Evolutionary conservation across 768 basidiomycete genomes (phyloP).

Genomic region (Kwoniella newhampshirensis): DNA sequence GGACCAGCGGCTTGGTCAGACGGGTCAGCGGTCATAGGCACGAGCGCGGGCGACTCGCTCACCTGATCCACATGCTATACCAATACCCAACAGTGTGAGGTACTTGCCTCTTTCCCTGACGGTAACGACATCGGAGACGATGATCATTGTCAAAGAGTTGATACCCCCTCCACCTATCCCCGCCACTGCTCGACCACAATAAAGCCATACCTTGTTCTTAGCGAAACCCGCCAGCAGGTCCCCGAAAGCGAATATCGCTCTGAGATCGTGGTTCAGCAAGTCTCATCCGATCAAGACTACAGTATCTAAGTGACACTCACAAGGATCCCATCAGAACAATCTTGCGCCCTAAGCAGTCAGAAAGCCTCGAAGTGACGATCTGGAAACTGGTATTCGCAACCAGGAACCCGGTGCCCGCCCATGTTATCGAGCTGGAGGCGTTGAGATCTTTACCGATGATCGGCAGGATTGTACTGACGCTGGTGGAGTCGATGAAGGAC

Average conservation of each 20-base stretch:
- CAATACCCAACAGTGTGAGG: conserved; percentile 19
- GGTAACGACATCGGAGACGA: conserved; percentile 35
- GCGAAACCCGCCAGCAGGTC: conserved; percentile 46
- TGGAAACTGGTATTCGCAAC: conserved; percentile 46
- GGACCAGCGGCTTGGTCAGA: conserved; percentile 19
- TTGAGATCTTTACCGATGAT: conserved; percentile 37
- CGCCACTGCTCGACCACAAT: conserved; percentile 25
- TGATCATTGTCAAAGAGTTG: conserved; percentile 33
- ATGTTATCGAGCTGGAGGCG: conserved; percentile 37
- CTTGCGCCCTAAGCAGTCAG: conserved; percentile 44
- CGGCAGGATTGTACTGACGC: conserved; percentile 37
- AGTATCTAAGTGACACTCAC: conserved; percentile 15
- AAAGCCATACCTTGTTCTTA: conserved; percentile 35
- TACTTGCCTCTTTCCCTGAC: conserved; percentile 31
- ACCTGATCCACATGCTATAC: conserved; percentile 21
- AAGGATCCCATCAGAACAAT: conserved; percentile 33
- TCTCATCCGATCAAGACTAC: background rate
- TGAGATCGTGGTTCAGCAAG: background rate
- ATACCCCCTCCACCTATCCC: conserved; percentile 37
- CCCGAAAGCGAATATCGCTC: conserved; percentile 37
- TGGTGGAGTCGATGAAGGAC: conserved; percentile 40
- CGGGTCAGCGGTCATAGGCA: background rate
- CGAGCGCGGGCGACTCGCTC: too few relatives aligned
- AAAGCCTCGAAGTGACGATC: conserved; percentile 34
- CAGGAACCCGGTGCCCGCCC: conserved; percentile 48